These are phyloP conservation scores for Phytophthora litchii DNA, from an alignment of 352 stramenopile species.

Conservation along the genomic window DNA sequence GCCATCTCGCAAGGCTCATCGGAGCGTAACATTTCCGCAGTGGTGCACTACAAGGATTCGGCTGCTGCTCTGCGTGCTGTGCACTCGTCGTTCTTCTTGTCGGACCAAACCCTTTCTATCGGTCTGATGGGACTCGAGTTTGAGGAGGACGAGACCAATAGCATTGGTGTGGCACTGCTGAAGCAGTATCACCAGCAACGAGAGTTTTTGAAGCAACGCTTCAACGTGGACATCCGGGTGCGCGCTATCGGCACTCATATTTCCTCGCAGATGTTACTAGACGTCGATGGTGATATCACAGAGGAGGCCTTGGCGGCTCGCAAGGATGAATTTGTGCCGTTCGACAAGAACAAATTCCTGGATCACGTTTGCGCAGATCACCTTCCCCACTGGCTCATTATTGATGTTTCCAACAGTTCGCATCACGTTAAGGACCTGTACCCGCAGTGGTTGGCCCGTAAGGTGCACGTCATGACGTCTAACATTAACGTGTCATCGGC, in stretches of 20 bases:
- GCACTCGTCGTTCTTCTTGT: conserved; percentile 96
- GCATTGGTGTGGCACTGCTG: conserved; percentile 89
- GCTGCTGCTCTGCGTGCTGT: conserved; percentile 92
- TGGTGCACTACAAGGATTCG: conserved; percentile 90
- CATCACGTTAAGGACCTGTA: conserved; percentile 87
- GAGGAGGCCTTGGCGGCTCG: conserved; percentile 42
- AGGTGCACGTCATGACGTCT: conserved; percentile 93
- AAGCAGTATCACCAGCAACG: conserved; percentile 86
- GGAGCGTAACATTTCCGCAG: conserved; percentile 95
- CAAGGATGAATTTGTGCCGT: conserved; percentile 42
- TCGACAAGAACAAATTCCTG: conserved; percentile 75
- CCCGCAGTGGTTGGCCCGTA: conserved; percentile 87
- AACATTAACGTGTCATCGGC: conserved; percentile 92
- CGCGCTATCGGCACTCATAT: conserved; percentile 76
- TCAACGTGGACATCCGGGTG: conserved; percentile 86
- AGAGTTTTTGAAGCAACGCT: conserved; percentile 81
- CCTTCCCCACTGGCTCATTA: conserved; percentile 92
- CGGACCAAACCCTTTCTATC: conserved; percentile 92
- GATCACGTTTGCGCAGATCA: conserved; percentile 87
- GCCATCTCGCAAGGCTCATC: conserved; percentile 95
- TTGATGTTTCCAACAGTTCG: conserved; percentile 93
- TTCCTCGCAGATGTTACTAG: conserved; percentile 66
- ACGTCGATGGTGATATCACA: conserved; percentile 63
- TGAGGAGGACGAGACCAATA: conserved; percentile 40
- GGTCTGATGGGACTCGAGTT: conserved; percentile 90